Base-by-base conservation (phyloP, 148 eudicot species). In the Euryodendron excelsum region DNA sequence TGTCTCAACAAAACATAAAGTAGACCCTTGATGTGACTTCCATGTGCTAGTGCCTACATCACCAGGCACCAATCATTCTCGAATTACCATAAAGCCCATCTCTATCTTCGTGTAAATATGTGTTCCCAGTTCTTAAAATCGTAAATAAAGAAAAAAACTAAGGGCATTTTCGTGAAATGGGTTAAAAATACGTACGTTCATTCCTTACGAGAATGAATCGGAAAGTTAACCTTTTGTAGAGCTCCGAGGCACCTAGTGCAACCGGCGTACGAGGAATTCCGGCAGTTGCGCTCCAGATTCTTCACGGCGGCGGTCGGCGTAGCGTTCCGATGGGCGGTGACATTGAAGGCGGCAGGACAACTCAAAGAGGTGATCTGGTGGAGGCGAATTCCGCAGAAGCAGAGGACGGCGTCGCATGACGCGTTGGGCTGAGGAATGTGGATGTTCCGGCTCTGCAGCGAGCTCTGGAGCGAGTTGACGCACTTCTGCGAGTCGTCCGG, bases 401-500 rank as follows among this genome's bases (percentile, higher is more conserved):
- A 95, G 76, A 95, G 58, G 17, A 93, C 85, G 30, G 97, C 85
- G 81, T 95, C 98, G 83, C 98, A 95, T 2, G 96, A 64, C 0
- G 89, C 76, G 64, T 95, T 95, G 0, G 94, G 92, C 81, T 91
- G 93, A 0, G 94, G 84, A 8, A 95, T 77, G 33, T 80, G 88
- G 0, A 95, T 91, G 81, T 88, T 87, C 0, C 93, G 84, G 58
- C 85, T 81, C 27, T 34, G 67, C 11, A 95, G 75, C 66, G 98
- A 86, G 83, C 37, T 82, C 70, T 95, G 96, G 0, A 95, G 89
- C 52, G 98, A 90, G 89, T 87, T 85, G 6, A 95, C 98, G 52
- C 98, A 95, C 76, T 86, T 86, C 84, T 95, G 98, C 18, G 96
- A 90, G 87, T 95, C 94, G 62, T 95, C 98, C 7, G 98, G 98